Evolutionary conservation across 1,139 yeast genomes (phyloP).

Genomic region (Blastobotrys aristatus): DNA sequence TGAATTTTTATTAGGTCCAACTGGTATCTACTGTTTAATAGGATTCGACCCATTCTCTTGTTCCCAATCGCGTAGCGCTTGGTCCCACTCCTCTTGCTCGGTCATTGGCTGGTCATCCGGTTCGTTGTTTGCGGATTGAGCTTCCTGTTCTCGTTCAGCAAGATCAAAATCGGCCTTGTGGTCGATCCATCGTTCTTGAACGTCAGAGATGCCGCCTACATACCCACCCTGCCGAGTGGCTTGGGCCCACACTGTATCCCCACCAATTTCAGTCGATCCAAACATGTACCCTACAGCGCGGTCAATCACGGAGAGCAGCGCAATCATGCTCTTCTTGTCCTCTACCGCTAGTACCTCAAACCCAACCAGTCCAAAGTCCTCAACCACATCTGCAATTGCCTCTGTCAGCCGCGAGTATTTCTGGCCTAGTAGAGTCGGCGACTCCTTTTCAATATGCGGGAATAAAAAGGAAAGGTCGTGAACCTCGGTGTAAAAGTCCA

Average conservation of each 20-base stretch:
- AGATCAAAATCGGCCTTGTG: conserved; percentile 71
- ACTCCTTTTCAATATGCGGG: conserved; percentile 69
- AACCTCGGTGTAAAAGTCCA: conserved; percentile 88
- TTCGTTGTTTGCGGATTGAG: conserved; percentile 33
- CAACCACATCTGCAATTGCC: conserved; percentile 75
- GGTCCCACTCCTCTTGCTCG: conserved; percentile 70
- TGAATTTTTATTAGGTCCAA: too few species aligned
- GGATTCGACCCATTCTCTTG: conserved; percentile 16
- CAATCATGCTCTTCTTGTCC: conserved; percentile 87
- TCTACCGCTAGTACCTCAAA: conserved; percentile 90
- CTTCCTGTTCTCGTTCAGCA: conserved; percentile 46
- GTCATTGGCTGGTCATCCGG: conserved; percentile 30
- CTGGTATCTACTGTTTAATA: too few species aligned
- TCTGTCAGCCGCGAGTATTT: conserved; percentile 67
- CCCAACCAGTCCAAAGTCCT: conserved; percentile 81
- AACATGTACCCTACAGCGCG: conserved; percentile 90
- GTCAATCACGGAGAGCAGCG: conserved; percentile 69
- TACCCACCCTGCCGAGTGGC: conserved; percentile 77
- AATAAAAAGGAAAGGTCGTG: conserved; percentile 69
- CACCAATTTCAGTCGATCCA: conserved; percentile 90
- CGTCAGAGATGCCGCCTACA: conserved; percentile 53
- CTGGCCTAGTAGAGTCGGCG: conserved; percentile 53
- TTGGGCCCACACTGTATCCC: conserved; percentile 94
- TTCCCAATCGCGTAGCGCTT: conserved; percentile 64
- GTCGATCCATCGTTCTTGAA: conserved; percentile 96